These are phyloP conservation scores for Ceratobasidium sp. DNA, from an alignment of 1,284 basidiomycete species.

Conservation along the genomic window DNA sequence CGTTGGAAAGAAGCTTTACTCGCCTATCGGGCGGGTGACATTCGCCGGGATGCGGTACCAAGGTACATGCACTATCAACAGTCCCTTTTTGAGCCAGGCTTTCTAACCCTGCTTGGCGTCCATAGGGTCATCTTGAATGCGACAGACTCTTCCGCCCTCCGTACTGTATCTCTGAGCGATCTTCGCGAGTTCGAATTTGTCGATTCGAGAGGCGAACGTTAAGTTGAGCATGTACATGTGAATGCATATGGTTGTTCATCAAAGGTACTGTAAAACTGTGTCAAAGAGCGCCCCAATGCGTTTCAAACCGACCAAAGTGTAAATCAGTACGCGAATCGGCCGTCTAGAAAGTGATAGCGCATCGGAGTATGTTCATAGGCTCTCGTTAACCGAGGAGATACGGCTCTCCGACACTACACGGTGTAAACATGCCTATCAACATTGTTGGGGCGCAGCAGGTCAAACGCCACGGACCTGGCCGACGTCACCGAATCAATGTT, in stretches of 20 bases:
- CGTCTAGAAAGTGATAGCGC: background rate
- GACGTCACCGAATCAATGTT: background rate
- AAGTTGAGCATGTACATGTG: background rate
- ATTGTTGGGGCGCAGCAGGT: background rate
- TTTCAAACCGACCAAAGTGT: background rate
- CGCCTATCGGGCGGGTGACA: slow-evolving; percentile 32
- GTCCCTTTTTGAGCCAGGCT: background rate
- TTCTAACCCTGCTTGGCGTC: background rate
- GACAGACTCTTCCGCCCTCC: slow-evolving; percentile 21
- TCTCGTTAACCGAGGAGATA: background rate
- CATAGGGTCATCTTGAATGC: slow-evolving; percentile 23
- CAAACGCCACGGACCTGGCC: background rate
- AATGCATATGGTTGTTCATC: background rate
- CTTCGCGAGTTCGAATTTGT: slow-evolving; percentile 35
- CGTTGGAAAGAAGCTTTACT: slow-evolving; percentile 35
- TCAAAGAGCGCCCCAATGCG: background rate
- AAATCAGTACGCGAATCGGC: background rate
- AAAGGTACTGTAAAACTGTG: background rate
- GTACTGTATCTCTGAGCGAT: slow-evolving; percentile 34
- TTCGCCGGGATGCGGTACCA: slow-evolving; percentile 32
- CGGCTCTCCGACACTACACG: slow-evolving; percentile 13
- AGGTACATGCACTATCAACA: background rate
- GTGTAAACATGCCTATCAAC: background rate
- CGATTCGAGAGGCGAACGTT: slow-evolving; percentile 34
- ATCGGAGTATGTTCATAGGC: background rate